A percentile compares a stretch with the other conserved stretches of the same genome.
These are phyloP conservation scores for Rhynchospora pubera DNA, from an alignment of 176 grass and related monocot genomes.

Conservation along the genomic window DNA sequence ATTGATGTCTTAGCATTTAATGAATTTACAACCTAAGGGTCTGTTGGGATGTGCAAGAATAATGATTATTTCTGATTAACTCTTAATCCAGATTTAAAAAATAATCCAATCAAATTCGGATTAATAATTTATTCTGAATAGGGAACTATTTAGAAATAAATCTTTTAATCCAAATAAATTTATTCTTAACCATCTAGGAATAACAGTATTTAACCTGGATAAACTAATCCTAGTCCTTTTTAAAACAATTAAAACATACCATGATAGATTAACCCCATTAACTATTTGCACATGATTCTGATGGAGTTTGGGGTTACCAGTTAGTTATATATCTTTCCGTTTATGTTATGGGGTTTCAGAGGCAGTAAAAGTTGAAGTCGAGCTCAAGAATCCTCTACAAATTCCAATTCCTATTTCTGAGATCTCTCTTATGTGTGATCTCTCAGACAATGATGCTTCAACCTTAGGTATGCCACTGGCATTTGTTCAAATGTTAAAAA, in stretches of 20 bases:
- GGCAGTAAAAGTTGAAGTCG: slow-evolving; percentile 68
- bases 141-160: no score
- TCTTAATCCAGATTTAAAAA: no score
- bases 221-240: no score
- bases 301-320: not conserved
- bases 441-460: slow-evolving; percentile 48
- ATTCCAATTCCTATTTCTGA: slow-evolving; percentile 74
- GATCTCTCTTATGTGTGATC: slow-evolving; percentile 80
- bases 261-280: not conserved
- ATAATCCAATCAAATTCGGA: no score
- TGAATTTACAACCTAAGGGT: not conserved
- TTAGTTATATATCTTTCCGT: slow-evolving; percentile 1
- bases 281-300: not conserved
- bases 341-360: slow-evolving; percentile 63
- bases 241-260: no score
- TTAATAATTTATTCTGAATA: no score
- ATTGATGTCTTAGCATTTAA: not conserved
- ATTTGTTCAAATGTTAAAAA: slow-evolving; percentile 4
- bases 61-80: no score
- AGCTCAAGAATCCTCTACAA: slow-evolving; percentile 92
- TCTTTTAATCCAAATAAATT: no score
- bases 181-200: no score
- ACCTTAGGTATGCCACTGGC: slow-evolving; percentile 41
- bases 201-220: no score
- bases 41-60: no score